Percentiles rank a stretch among this genome's conserved stretches.
These are phyloP conservation scores for Quaeritorhiza haematococci DNA, from an alignment of 371 early-diverging fungal species.

Conservation along the genomic window DNA sequence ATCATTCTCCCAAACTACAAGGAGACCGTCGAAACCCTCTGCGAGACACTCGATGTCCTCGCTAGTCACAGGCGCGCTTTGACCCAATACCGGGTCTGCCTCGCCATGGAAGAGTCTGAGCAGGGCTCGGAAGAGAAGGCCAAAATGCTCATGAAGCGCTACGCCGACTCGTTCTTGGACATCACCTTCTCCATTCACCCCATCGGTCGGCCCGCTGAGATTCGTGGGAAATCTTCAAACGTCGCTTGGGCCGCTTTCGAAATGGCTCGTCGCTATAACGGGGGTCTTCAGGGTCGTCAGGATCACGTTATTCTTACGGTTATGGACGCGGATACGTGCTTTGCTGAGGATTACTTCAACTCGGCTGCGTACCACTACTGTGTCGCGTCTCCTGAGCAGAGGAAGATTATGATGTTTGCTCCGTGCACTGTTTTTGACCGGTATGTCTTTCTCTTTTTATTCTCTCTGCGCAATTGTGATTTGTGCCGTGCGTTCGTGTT, in stretches of 20 bases:
- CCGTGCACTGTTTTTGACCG: constrained; percentile 73
- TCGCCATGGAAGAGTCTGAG: constrained; percentile 79
- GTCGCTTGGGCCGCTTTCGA: constrained; percentile 60
- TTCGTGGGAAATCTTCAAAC: constrained; percentile 71
- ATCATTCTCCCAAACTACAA: constrained; percentile 53
- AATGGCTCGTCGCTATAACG: constrained; percentile 34
- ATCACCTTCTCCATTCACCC: constrained; percentile 71
- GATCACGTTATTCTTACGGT: constrained; percentile 60
- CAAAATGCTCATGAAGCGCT: constrained; percentile 40
- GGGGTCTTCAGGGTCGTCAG: constrained; percentile 17
- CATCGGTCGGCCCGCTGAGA: constrained; percentile 59
- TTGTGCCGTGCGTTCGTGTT: neutral
- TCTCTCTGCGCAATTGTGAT: neutral
- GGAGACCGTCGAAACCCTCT: constrained; percentile 43
- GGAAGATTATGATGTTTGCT: constrained; percentile 50
- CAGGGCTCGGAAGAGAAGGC: constrained; percentile 54
- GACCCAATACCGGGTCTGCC: constrained; percentile 49
- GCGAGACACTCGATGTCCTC: constrained; percentile 47
- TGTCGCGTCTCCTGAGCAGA: constrained; percentile 22
- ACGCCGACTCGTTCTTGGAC: constrained; percentile 53
- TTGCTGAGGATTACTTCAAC: constrained; percentile 57
- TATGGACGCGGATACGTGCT: constrained; percentile 64
- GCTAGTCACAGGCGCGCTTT: constrained; percentile 39
- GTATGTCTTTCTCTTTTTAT: constrained; percentile 14
- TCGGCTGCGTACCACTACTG: constrained; percentile 34